These are phyloP conservation scores for Sequoiadendron giganteum DNA, from an alignment of 75 land plant species.

Conservation along the genomic window DNA sequence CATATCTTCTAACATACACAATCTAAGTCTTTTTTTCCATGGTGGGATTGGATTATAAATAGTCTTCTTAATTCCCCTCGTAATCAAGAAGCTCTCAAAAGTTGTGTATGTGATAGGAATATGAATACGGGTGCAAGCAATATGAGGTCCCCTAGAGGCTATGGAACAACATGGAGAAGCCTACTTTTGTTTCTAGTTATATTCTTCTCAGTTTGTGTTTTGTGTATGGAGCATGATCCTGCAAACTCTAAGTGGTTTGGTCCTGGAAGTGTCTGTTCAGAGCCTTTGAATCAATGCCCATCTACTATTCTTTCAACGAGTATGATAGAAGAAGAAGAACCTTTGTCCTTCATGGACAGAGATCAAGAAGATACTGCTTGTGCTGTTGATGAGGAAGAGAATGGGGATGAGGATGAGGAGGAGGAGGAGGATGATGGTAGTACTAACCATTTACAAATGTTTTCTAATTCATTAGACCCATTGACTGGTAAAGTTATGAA, in stretches of 20 bases:
- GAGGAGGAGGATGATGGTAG: background rate
- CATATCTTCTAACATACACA: background rate
- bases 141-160: background rate
- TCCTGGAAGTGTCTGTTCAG: background rate
- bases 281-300: background rate
- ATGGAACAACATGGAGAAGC: background rate
- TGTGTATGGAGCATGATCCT: background rate
- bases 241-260: background rate
- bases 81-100: background rate
- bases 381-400: background rate
- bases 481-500: conserved; percentile 11
- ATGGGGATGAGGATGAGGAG: background rate
- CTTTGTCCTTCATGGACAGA: background rate
- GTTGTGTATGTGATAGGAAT: background rate
- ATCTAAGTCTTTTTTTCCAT: background rate
- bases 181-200: background rate
- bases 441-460: background rate
- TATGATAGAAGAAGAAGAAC: background rate
- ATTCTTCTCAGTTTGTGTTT: background rate
- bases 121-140: background rate
- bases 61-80: too few species aligned
- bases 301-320: background rate
- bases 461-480: background rate
- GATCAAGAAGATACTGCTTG: background rate
- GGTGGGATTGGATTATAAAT: background rate